Conservation (phyloP, 768 basidiomycete genomes). For the Xerocomellus amylosporus region DNA sequence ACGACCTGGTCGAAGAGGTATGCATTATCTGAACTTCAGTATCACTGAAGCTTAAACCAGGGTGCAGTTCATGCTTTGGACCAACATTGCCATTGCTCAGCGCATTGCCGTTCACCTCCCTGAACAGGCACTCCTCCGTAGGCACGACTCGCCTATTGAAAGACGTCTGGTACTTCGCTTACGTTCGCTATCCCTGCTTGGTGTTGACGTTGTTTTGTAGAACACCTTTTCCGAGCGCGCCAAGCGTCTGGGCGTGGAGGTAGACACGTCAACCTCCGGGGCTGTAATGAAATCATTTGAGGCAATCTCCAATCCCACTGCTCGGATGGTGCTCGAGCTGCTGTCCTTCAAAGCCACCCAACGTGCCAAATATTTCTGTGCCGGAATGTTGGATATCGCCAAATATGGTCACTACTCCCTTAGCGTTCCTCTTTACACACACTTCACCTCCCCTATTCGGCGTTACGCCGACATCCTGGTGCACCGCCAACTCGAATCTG, state of each 20-base stretch:
- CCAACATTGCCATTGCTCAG: slow-evolving; percentile 88
- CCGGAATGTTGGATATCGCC: slow-evolving; percentile 98
- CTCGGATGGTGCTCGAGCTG: slow-evolving; percentile 75
- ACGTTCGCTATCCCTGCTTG: neutral
- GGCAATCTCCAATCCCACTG: slow-evolving; percentile 67
- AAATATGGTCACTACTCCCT: slow-evolving; percentile 95
- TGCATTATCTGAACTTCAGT: slow-evolving; percentile 9
- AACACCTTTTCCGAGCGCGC: slow-evolving; percentile 79
- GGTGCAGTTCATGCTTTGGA: slow-evolving; percentile 85
- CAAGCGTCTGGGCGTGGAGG: slow-evolving; percentile 73
- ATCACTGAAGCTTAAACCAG: slow-evolving; percentile 1
- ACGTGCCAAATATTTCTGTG: slow-evolving; percentile 96
- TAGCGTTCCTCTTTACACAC: slow-evolving; percentile 87
- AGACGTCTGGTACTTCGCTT: slow-evolving; percentile 65
- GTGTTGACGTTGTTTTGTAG: slow-evolving; percentile 37
- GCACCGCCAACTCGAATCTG: slow-evolving; percentile 93
- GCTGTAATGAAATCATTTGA: slow-evolving; percentile 83
- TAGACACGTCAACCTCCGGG: slow-evolving; percentile 78
- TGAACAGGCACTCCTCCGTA: slow-evolving; percentile 94
- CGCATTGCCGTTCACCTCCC: slow-evolving; percentile 92
- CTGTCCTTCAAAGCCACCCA: slow-evolving; percentile 91
- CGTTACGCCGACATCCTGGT: slow-evolving; percentile 93
- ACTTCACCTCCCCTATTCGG: slow-evolving; percentile 90
- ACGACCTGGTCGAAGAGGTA: slow-evolving; percentile 88
- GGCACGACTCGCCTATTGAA: slow-evolving; percentile 91